phyloP scores from a whole-genome alignment of 2,329 filamentous ascomycete species.

The Rhynchosporium secalis region DNA sequence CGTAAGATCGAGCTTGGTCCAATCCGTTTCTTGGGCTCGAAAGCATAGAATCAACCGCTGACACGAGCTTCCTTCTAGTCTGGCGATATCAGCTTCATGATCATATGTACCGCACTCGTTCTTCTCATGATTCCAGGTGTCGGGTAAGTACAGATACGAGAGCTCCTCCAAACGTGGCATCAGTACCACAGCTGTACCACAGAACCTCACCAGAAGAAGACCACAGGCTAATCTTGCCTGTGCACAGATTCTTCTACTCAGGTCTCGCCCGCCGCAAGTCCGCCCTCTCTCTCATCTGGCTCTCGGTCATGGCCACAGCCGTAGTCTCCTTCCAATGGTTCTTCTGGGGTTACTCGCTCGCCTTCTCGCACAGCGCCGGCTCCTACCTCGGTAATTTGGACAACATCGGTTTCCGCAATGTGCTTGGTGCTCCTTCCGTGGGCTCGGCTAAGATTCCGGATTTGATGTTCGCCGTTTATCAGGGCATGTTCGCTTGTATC shows the following conservation, averaged over 20 bases:
- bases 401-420: conserved; percentile 78
- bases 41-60: conserved; percentile 47
- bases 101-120: conserved; percentile 78
- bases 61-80: conserved; percentile 65
- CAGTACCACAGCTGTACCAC: too few relatives aligned
- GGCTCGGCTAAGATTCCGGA: conserved; percentile 75
- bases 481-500: conserved; percentile 85
- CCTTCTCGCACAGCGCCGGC: conserved; percentile 56
- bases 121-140: conserved; percentile 92
- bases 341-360: conserved; percentile 43
- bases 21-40: background rate
- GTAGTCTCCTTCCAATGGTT: conserved; percentile 93
- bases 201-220: background rate
- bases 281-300: conserved; percentile 85
- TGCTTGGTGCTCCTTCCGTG: conserved; percentile 73
- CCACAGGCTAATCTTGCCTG: conserved; percentile 28
- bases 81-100: conserved; percentile 84
- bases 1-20: conserved; percentile 30
- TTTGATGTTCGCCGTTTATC: conserved; percentile 81
- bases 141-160: conserved; percentile 51
- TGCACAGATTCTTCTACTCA: conserved; percentile 76
- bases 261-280: conserved; percentile 87
- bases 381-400: conserved; percentile 74
- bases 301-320: conserved; percentile 82
- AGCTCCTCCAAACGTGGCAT: too few relatives aligned